Evolutionary conservation across 2,329 filamentous ascomycete genomes (phyloP).

Genomic region (Penicillium decumbens): DNA sequence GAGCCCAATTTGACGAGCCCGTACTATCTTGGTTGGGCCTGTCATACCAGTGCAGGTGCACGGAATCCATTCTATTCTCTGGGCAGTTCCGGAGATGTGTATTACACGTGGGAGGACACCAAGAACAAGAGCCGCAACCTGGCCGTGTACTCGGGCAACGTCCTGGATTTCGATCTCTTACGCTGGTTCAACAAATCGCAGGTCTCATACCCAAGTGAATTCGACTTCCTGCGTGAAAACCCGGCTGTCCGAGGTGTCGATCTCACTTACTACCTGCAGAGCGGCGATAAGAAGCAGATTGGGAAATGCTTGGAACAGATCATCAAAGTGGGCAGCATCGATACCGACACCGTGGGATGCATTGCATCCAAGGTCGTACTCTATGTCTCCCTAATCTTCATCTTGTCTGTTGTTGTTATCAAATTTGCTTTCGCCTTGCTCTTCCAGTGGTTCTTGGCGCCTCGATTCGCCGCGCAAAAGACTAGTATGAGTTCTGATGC

Average conservation of each 20-base stretch:
- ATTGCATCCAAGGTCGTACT: constrained; percentile 96
- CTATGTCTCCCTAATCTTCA: constrained; percentile 87
- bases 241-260: constrained; percentile 73
- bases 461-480: constrained; percentile 76
- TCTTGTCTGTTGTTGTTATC: constrained; percentile 77
- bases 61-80: constrained; percentile 75
- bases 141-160: constrained; percentile 88
- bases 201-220: constrained; percentile 69
- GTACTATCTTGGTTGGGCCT: constrained; percentile 80
- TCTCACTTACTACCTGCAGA: constrained; percentile 82
- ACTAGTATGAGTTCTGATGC: constrained; percentile 77
- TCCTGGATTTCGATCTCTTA: constrained; percentile 83
- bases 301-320: constrained; percentile 88
- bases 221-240: constrained; percentile 72
- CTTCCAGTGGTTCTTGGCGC: constrained; percentile 95
- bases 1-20: constrained; percentile 67
- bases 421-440: constrained; percentile 85
- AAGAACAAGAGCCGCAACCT: constrained; percentile 84
- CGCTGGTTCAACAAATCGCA: constrained; percentile 83
- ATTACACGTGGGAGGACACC: constrained; percentile 93
- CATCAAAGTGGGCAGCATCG: constrained; percentile 91
- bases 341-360: constrained; percentile 93
- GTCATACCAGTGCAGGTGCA: constrained; percentile 69
- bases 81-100: constrained; percentile 72
- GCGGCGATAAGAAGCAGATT: constrained; percentile 69